phyloP scores from a whole-genome alignment of 2,329 filamentous ascomycete genomes.

The Macrophomina tecta region DNA sequence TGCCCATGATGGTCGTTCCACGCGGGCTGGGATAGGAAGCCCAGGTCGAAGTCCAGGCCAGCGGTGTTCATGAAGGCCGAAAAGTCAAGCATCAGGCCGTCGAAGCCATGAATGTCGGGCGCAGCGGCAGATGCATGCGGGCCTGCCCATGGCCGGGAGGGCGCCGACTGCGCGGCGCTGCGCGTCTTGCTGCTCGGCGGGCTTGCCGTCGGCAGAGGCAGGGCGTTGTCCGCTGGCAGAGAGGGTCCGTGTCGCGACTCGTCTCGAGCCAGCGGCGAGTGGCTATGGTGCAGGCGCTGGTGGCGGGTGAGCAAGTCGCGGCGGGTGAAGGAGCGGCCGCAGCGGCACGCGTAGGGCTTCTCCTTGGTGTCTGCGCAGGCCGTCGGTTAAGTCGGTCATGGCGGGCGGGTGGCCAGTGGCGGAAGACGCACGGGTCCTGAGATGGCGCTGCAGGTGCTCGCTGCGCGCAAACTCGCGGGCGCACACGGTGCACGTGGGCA shows the following conservation, averaged over 20 bases:
- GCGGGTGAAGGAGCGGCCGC: constrained; percentile 9
- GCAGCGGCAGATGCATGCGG: background rate
- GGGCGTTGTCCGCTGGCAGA: no score
- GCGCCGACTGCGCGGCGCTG: no score
- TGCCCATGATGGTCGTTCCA: background rate
- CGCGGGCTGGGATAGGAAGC: constrained; percentile 3
- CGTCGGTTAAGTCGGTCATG: constrained; percentile 31
- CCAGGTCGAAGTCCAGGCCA: constrained; percentile 16
- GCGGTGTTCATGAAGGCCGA: constrained; percentile 10
- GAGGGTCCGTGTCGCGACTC: background rate
- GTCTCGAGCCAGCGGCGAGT: no score
- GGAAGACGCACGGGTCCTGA: constrained; percentile 34
- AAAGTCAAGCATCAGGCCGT: constrained; percentile 11
- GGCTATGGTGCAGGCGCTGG: constrained; percentile 30
- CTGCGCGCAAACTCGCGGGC: constrained; percentile 10
- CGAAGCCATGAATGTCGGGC: background rate
- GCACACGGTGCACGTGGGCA: constrained; percentile 10
- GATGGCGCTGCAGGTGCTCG: constrained; percentile 20
- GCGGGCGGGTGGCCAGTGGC: constrained; percentile 18
- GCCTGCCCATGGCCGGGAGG: no score
- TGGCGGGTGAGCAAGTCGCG: constrained; percentile 17
- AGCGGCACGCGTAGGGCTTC: constrained; percentile 15
- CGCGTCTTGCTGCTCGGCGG: no score
- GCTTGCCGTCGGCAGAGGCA: no score
- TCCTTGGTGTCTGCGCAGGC: constrained; percentile 17